Evolutionary conservation across 208 protist genomes (phyloP), one percentile per base, ranked within the genome.

Genomic region (Crithidia fasciculata): DNA sequence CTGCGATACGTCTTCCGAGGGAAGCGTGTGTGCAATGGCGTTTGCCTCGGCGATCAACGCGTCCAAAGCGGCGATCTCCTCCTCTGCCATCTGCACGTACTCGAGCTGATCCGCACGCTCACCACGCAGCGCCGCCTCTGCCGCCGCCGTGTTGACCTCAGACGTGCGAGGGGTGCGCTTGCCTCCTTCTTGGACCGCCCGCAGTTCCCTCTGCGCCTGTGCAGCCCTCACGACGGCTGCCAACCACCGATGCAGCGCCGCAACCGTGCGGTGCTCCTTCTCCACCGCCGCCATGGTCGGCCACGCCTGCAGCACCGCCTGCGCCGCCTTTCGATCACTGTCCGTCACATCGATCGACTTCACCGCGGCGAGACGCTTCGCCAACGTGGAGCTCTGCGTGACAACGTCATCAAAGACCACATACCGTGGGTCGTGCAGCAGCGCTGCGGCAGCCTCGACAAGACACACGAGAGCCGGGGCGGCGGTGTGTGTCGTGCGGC

Each of bases 21-120:
- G 16, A 5, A 5, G 40, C 8, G 28, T 8, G 18, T 16, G 5
- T 5, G 57, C 57, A 4, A 60, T 55, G 41, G 69, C 39, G 13
- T 65, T 36, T 16, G 67, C 74, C 36, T 75, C 84, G 16, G 36
- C 28, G 10, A 85, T 49, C 8, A 86, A 61, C 5, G 60, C 58
- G 37, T 84, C 78, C 18, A 86, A 64, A 0, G 74, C 84, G 0
- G 64, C 50, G 2, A 90, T 66, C 60, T 87, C 82, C n/a, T 85
- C 78, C 58, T 71, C 59, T 4, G 80, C 82, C 56, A 85, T 59
- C 49, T 76, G 45, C 16, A 85, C 52, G 62, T 86, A 86, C 52
- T 79, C 81, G 60, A 57, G 54, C 39, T 89, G 70, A 56, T 84
- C 84, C 44, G 55, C 45, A 45, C 60, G 57, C 58, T 86, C 81